phyloP scores from a whole-genome alignment of 1,139 yeast genomes.

The Sugiyamaella japonica region DNA sequence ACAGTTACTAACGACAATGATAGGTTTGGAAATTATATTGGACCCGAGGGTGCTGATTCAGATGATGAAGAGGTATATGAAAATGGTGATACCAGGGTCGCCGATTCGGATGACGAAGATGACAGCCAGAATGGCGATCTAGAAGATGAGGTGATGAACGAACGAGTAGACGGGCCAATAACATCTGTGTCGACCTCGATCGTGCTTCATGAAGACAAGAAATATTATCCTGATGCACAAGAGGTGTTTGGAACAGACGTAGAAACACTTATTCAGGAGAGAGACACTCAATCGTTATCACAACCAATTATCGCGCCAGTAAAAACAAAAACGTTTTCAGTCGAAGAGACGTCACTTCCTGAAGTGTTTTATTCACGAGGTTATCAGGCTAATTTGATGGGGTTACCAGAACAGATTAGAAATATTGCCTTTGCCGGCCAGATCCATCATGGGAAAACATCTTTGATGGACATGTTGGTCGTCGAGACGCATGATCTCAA shows the following conservation, averaged over 20 bases:
- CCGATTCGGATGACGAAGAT: slow-evolving; percentile 12
- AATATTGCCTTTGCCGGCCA: slow-evolving; percentile 84
- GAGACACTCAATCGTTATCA: slow-evolving; percentile 53
- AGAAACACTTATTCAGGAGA: slow-evolving; percentile 60
- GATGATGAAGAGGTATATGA: slow-evolving; percentile 21
- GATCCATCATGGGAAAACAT: slow-evolving; percentile 84
- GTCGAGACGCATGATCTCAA: slow-evolving; percentile 56
- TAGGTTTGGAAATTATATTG: slow-evolving; percentile 67
- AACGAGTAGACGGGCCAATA: slow-evolving; percentile 21
- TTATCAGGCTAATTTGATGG: slow-evolving; percentile 54
- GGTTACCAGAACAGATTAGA: slow-evolving; percentile 64
- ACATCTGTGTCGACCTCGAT: slow-evolving; percentile 31
- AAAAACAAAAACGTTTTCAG: slow-evolving; percentile 46
- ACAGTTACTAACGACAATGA: slow-evolving; percentile 28
- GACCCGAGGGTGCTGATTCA: slow-evolving; percentile 43
- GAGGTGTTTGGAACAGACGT: slow-evolving; percentile 59
- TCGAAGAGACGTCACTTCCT: slow-evolving; percentile 59
- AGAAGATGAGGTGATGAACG: slow-evolving; percentile 23
- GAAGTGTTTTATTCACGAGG: slow-evolving; percentile 60
- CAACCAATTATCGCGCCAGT: slow-evolving; percentile 71
- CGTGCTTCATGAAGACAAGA: slow-evolving; percentile 50
- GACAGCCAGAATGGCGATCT: slow-evolving; percentile 17
- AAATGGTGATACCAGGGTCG: neutral
- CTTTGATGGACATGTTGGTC: slow-evolving; percentile 69
- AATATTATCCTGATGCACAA: slow-evolving; percentile 45